phyloP scores from a whole-genome alignment of 2,329 filamentous ascomycete genomes.

The Ascochyta viciae-villosae region DNA sequence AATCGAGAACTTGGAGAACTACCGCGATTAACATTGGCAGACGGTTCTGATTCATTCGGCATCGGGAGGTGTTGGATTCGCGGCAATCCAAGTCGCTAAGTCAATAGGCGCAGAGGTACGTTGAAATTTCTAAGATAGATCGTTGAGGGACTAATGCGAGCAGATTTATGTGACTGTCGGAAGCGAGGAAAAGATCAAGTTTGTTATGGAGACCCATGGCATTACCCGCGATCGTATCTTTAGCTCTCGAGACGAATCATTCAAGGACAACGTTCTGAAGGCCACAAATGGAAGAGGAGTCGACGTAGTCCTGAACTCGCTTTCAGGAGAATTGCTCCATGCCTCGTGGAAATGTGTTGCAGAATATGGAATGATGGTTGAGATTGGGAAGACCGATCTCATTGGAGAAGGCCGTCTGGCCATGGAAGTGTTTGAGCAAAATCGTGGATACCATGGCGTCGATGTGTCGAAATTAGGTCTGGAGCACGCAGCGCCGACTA shows the following conservation, averaged over 20 bases:
- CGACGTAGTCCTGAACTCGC: conserved; percentile 26
- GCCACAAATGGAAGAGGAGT: background rate
- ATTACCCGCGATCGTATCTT: background rate
- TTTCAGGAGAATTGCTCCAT: conserved; percentile 28
- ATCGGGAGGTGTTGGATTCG: too few species aligned
- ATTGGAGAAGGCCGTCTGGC: background rate
- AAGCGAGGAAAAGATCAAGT: too few species aligned
- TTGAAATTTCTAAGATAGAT: too few species aligned
- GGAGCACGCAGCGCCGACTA: too few species aligned
- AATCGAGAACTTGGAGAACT: too few species aligned
- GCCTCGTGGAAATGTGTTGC: conserved; percentile 56
- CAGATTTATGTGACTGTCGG: too few species aligned
- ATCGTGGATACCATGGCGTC: background rate
- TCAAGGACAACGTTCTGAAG: background rate
- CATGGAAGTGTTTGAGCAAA: background rate
- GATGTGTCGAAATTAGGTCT: background rate
- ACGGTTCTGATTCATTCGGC: too few species aligned
- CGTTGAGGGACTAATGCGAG: too few species aligned
- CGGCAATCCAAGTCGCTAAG: too few species aligned
- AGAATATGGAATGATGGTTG: conserved; percentile 8
- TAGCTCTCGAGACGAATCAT: background rate
- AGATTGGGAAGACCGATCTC: conserved; percentile 18
- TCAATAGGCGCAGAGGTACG: too few species aligned
- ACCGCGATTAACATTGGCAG: too few species aligned
- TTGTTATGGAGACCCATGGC: too few species aligned